Base-by-base conservation (phyloP, 805 yeast genomes). In the Saccharomycopsis microspora region DNA sequence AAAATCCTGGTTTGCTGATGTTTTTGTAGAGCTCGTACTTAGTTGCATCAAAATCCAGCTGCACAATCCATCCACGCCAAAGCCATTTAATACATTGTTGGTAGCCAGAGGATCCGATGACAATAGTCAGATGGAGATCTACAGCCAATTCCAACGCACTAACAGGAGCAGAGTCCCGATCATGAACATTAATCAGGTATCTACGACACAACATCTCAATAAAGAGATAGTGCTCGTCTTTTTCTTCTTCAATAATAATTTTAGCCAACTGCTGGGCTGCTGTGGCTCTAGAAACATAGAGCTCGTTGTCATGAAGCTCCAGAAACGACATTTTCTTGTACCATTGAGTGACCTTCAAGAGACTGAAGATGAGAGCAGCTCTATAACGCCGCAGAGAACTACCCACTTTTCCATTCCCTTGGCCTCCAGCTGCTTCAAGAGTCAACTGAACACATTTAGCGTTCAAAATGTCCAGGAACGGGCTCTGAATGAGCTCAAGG, bases 51-150 rank as follows among this genome's bases (percentile, higher is more conserved):
- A 61, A 62, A 8, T 79, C 75, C 28, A 82, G 75, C 63, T 86
- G 95, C 44, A 84, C 72, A 53, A 87, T 84, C 95, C 95, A 85
- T 32, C 96, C 96, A 48, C 89, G 69, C 96, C 96, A 87, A 43
- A 87, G 63, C 95, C 95, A 87, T 55, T 81, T 78, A 57, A 86
- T 73, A 65, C 95, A 85, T 46, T 95, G 67, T 63, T 87, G 95
- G 61, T 78, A 87, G 0, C 95, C 96, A 5, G 82, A 67, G 0
- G 94, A 77, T 2, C 87, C 80, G 56, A 88, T 85, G 11, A 86
- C 80, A 28, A 73, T 71, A 5, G 89, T 80, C 7, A 84, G 75
- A 56, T 87, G 95, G 75, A 80, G 76, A 59, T 87, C 96, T 31
- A 85, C 87, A 0, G 95, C 95, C 57, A 86, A 62, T 60, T 87